Percentiles rank a stretch among this genome's conserved stretches.
Evolutionary conservation across 2,329 filamentous ascomycete species (phyloP).

Genomic region (Colletotrichum paranaense): DNA sequence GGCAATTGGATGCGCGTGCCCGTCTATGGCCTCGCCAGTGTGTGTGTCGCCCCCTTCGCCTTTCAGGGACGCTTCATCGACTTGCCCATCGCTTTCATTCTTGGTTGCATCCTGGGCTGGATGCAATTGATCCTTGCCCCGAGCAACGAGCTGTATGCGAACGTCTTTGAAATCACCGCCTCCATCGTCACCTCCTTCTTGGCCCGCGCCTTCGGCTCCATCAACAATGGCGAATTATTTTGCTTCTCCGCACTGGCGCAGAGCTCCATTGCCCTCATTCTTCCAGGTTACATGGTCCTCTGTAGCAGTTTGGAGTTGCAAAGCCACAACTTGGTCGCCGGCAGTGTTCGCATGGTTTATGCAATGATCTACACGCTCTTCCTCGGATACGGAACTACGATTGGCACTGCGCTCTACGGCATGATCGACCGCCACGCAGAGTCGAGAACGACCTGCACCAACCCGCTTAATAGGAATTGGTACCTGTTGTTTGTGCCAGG

Average conservation of each 20-base stretch:
- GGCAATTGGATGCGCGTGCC: constrained; percentile 67
- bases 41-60: constrained; percentile 81
- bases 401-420: constrained; percentile 70
- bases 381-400: constrained; percentile 74
- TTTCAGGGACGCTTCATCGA: constrained; percentile 83
- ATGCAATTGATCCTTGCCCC: constrained; percentile 82
- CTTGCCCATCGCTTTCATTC: constrained; percentile 79
- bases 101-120: constrained; percentile 79
- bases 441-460: constrained; percentile 49
- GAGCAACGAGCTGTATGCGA: constrained; percentile 75
- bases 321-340: constrained; percentile 72
- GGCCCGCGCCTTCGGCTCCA: constrained; percentile 76
- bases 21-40: constrained; percentile 81
- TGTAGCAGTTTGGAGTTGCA: constrained; percentile 71
- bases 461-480: constrained; percentile 60
- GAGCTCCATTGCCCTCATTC: constrained; percentile 79
- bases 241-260: constrained; percentile 80
- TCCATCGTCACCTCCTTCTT: constrained; percentile 76
- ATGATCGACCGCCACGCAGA: constrained; percentile 61
- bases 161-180: constrained; percentile 64
- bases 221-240: constrained; percentile 67
- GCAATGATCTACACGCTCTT: constrained; percentile 77
- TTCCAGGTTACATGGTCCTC: constrained; percentile 69
- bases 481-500: constrained; percentile 70
- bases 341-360: constrained; percentile 76